Conservation (phyloP, 2,329 filamentous ascomycete genomes). For the Curvularia sp. region DNA sequence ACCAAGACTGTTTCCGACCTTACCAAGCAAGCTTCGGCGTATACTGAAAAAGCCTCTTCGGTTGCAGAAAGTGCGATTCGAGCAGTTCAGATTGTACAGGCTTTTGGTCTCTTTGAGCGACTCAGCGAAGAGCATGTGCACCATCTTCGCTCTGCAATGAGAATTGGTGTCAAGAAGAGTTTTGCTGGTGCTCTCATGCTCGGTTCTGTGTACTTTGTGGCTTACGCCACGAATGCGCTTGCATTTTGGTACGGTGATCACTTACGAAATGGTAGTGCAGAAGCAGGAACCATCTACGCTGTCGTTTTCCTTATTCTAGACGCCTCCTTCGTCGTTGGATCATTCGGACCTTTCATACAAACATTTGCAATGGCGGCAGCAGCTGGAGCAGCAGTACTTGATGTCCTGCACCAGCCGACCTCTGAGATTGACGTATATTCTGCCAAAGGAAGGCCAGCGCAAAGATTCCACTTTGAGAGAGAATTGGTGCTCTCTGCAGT, state of each 20-base stretch:
- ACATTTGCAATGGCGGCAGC: slow-evolving; percentile 62
- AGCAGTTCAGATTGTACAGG: slow-evolving; percentile 58
- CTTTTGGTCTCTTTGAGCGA: slow-evolving; percentile 54
- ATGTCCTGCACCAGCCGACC: slow-evolving; percentile 52
- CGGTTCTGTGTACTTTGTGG: slow-evolving; percentile 54
- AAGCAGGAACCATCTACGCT: slow-evolving; percentile 64
- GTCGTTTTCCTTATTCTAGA: slow-evolving; percentile 71
- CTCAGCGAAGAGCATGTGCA: slow-evolving; percentile 50
- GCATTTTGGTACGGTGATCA: slow-evolving; percentile 55
- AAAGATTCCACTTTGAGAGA: slow-evolving; percentile 29
- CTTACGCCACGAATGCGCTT: slow-evolving; percentile 55
- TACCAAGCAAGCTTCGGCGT: slow-evolving; percentile 48
- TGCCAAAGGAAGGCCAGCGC: slow-evolving; percentile 31
- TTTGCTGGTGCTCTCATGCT: slow-evolving; percentile 52
- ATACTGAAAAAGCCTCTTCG: slow-evolving; percentile 53
- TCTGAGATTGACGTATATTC: slow-evolving; percentile 51
- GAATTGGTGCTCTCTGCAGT: slow-evolving; percentile 50
- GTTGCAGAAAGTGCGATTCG: slow-evolving; percentile 56
- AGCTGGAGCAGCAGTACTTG: slow-evolving; percentile 55
- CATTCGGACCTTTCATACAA: slow-evolving; percentile 68
- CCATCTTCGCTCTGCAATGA: slow-evolving; percentile 45
- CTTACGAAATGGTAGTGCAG: slow-evolving; percentile 35
- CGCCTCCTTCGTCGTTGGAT: slow-evolving; percentile 68
- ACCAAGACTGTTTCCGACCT: slow-evolving; percentile 52
- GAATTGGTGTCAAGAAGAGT: slow-evolving; percentile 52